Base-by-base conservation (phyloP, 192 early-diverging fungal species). In the Rhizophagus prolifer region DNA sequence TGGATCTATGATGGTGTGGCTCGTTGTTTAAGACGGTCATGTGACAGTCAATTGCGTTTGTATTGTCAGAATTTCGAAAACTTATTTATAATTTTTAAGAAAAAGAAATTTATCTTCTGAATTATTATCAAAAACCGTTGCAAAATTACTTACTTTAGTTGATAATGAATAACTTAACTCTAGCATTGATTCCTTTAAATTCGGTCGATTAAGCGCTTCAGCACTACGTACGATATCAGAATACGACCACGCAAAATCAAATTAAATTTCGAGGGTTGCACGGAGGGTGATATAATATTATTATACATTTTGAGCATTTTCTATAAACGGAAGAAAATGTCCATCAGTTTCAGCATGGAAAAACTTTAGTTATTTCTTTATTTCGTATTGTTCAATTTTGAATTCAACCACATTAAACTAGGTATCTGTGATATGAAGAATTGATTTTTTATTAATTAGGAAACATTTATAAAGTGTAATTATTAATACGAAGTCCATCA, bases 281-380 rank as follows among this genome's bases (percentile, higher is more conserved):
- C 2, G 0, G 19, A 58, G 3, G 44, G 64, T 69, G 46, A 31
- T 50, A 28, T 28, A 7, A 34, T 34, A 44, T 78, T n/a, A 78
- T 25, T 9, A 8, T 78, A 28, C 46, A n/a, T 72, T 59, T 28
- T 78, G 1, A 44, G 0, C 7, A 14, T 71, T 70, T 16, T 59
- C 77, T 8, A 73, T 78, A 6, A 78, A 72, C 28, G 76, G 41
- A 19, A 46, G 13, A 3, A 77, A 44, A 1, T 77, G 50, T 31
- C 41, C 23, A 9, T 1, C 9, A 5, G 25, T 61, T n/a, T 6
- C 36, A 9, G 13, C 38, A n/a, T 70, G 31, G n/a, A n/a, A 21
- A 6, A 50, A 69, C 70, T 36, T 77, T 66, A n/a, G 34, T 38
- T 3, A 66, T 70, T 21, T 69, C 67, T 4, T 41, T 69, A 21